Percentiles rank a stretch among this genome's conserved stretches.
Conservation (phyloP, 495 filamentous ascomycete species). For the Saxispiralis lemnorum region DNA sequence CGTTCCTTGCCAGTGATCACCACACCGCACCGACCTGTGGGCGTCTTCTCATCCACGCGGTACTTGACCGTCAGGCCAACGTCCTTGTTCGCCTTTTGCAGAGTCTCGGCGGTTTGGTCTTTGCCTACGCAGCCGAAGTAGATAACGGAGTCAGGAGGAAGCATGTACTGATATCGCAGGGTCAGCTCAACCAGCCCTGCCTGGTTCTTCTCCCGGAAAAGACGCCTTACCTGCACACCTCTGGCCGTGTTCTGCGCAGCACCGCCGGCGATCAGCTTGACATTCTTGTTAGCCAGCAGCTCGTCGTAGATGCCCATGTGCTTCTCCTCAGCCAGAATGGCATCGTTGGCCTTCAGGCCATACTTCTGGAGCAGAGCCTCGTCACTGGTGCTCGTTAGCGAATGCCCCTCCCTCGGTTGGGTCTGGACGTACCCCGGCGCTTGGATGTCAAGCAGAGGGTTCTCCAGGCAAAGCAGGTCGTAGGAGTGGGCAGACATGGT, state of each 20-base stretch:
- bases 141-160: conserved; percentile 67
- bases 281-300: conserved; percentile 64
- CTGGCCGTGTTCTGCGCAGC: conserved; percentile 97
- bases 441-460: conserved; percentile 94
- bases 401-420: background rate
- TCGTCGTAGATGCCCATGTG: conserved; percentile 84
- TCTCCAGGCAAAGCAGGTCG: conserved; percentile 79
- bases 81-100: conserved; percentile 60
- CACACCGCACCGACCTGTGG: conserved; percentile 87
- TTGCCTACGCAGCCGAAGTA: conserved; percentile 86
- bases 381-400: conserved; percentile 30
- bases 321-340: conserved; percentile 85
- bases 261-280: conserved; percentile 88
- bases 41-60: conserved; percentile 60
- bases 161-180: conserved; percentile 51
- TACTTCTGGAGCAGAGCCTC: conserved; percentile 77
- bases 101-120: conserved; percentile 76
- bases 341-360: conserved; percentile 82
- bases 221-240: conserved; percentile 51
- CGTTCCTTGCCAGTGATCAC: conserved; percentile 91
- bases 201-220: background rate
- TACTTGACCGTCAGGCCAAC: conserved; percentile 86
- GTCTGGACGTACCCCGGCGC: conserved; percentile 42
- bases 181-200: conserved; percentile 5
- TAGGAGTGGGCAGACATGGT: conserved; percentile 25